Evolutionary conservation across 345 rosid species (phyloP).

Genomic region (Citrus sinensis): DVS_A1.0 CM039168.1:29670501-29671000

Average conservation of each 20-base stretch:
- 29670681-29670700: not conserved
- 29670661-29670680: not conserved
- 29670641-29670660: not conserved
- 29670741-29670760: too few relatives aligned
- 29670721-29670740: too few relatives aligned
- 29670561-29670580: constrained; percentile 9
- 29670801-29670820: not conserved
- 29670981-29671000: too few relatives aligned
- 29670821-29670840: too few relatives aligned
- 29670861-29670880: too few relatives aligned
- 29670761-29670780: not conserved
- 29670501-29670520: constrained; percentile 35
- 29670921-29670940: too few relatives aligned
- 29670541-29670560: constrained; percentile 22
- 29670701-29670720: too few relatives aligned
- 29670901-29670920: too few relatives aligned
- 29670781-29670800: not conserved
- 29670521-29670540: constrained; percentile 33
- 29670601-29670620: constrained; percentile 22
- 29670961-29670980: too few relatives aligned
- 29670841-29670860: too few relatives aligned
- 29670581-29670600: constrained; percentile 19
- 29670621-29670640: constrained; percentile 5
- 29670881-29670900: too few relatives aligned
- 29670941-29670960: too few relatives aligned